A percentile compares a stretch with the other conserved stretches of the same genome.
These are phyloP conservation scores for Cyberlindnera suaveolens DNA, from an alignment of 805 yeast species.

Conservation along the genomic window DNA sequence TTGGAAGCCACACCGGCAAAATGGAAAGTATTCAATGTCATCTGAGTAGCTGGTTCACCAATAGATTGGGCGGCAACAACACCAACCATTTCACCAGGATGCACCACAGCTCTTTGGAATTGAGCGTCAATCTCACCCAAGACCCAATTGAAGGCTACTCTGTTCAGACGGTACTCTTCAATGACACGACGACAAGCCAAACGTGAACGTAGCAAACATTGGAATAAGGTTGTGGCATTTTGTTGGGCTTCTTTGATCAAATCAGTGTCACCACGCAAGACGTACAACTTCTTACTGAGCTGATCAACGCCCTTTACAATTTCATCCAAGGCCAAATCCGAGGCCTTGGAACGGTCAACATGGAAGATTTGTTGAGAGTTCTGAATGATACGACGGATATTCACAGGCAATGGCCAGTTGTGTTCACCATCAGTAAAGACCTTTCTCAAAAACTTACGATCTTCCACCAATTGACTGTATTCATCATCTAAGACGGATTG, in stretches of 20 bases:
- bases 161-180: constrained; percentile 82
- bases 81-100: constrained; percentile 99
- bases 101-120: constrained; percentile 84
- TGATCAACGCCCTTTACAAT: constrained; percentile 66
- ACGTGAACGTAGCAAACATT: constrained; percentile 88
- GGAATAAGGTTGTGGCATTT: constrained; percentile 86
- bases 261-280: constrained; percentile 75
- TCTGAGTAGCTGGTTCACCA: constrained; percentile 98
- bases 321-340: constrained; percentile 82
- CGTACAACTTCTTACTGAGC: constrained; percentile 59
- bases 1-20: constrained; percentile 97
- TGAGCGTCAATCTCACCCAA: constrained; percentile 90
- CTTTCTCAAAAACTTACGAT: constrained; percentile 73
- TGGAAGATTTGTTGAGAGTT: constrained; percentile 97
- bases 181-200: constrained; percentile 85
- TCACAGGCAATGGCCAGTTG: constrained; percentile 97
- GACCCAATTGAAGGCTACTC: constrained; percentile 92
- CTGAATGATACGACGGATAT: constrained; percentile 90
- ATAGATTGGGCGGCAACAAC: constrained; percentile 96
- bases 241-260: constrained; percentile 81
- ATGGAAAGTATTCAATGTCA: constrained; percentile 96
- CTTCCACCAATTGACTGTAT: constrained; percentile 67
- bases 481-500: constrained; percentile 82
- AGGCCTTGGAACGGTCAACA: constrained; percentile 82
- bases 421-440: constrained; percentile 92